These are phyloP conservation scores for Dittrichia graveolens DNA, from an alignment of 129 eudicot species.

Conservation along the genomic window DNA sequence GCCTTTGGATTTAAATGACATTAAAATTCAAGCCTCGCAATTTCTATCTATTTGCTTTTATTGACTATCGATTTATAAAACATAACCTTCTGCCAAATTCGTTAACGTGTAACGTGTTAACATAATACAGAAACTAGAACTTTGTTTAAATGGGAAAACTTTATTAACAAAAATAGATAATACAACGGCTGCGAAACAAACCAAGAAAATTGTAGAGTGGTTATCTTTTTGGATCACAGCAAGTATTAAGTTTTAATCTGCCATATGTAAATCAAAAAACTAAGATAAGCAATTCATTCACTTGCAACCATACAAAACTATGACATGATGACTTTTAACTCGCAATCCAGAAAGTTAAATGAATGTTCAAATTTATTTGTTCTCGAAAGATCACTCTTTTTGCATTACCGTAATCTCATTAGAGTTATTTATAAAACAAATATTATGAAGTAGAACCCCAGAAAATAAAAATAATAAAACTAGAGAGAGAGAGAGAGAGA, in stretches of 20 bases:
- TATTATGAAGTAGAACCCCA: constrained; percentile 6
- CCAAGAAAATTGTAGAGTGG: background rate
- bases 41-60: background rate
- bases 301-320: background rate
- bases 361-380: constrained; percentile 16
- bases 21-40: constrained; percentile 2
- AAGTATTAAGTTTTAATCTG: background rate
- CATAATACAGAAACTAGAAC: background rate
- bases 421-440: background rate
- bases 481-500: no score
- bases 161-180: background rate
- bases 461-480: no score
- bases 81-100: background rate
- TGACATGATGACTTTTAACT: background rate
- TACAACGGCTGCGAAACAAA: background rate
- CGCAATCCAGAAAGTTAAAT: background rate
- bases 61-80: background rate
- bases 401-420: background rate
- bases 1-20: background rate
- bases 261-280: background rate
- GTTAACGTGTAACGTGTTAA: background rate
- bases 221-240: background rate
- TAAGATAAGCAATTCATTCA: constrained; percentile 5
- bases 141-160: background rate
- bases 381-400: background rate